Evolutionary conservation across 176 grass and related monocot genomes (phyloP).

Genomic region (Aegilops speltoides): DNA sequence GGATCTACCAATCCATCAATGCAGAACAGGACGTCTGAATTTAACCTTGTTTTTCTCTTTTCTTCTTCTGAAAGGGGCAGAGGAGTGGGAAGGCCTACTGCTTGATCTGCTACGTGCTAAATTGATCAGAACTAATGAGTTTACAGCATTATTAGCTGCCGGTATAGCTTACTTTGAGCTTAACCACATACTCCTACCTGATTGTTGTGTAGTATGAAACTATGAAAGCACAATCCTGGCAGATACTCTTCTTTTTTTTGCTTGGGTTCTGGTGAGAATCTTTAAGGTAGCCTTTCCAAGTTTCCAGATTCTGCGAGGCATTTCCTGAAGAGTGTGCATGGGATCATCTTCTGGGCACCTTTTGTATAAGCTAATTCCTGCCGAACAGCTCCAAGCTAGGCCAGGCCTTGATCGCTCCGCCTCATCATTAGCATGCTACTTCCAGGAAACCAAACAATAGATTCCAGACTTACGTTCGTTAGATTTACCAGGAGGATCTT

Average conservation of each 20-base stretch:
- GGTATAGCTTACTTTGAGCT: neutral
- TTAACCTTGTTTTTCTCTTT: neutral
- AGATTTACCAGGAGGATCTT: conserved; percentile 15
- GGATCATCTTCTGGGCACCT: neutral
- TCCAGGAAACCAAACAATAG: neutral
- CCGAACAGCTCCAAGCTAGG: conserved; percentile 24
- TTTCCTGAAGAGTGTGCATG: neutral
- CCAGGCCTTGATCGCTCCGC: neutral
- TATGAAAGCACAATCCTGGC: neutral
- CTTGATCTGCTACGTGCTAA: neutral
- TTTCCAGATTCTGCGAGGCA: neutral
- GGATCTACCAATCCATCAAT: neutral
- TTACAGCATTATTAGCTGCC: neutral
- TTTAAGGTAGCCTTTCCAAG: conserved; percentile 13
- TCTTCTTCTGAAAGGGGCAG: neutral
- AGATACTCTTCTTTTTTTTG: neutral
- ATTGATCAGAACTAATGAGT: neutral
- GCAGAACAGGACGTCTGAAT: neutral
- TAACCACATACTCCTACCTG: neutral
- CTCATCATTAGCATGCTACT: conserved; percentile 3
- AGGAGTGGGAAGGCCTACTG: neutral
- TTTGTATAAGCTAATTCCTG: neutral
- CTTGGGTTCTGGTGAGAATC: neutral
- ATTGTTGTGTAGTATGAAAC: neutral
- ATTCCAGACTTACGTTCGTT: neutral